Percentiles rank a stretch among this genome's conserved stretches.
These are phyloP conservation scores for Thraustochytrium sp. DNA, from an alignment of 352 stramenopile genomes.

Conservation along the genomic window DNA sequence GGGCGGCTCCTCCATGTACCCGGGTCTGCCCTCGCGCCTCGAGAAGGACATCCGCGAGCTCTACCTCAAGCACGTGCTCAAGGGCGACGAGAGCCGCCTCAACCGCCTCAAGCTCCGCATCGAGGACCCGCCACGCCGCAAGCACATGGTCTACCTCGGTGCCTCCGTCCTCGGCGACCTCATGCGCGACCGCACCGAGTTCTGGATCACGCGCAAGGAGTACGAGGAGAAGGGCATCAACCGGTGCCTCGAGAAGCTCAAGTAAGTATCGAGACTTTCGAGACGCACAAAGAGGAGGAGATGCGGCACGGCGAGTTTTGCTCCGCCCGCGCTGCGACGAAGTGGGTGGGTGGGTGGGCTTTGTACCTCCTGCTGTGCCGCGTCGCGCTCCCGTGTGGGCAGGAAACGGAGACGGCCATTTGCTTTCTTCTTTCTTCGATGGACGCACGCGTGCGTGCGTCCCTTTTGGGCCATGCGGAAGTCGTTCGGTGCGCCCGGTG, in stretches of 20 bases:
- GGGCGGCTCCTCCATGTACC: conserved; percentile 89
- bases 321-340: too few species aligned
- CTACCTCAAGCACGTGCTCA: conserved; percentile 73
- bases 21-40: conserved; percentile 80
- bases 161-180: conserved; percentile 84
- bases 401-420: too few species aligned
- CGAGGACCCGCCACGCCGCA: conserved; percentile 87
- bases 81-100: conserved; percentile 56
- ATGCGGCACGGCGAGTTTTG: too few species aligned
- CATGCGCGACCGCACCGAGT: conserved; percentile 85
- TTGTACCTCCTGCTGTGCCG: too few species aligned
- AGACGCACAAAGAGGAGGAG: not conserved
- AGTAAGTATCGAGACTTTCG: not conserved
- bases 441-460: too few species aligned
- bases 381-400: too few species aligned
- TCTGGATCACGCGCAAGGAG: conserved; percentile 88
- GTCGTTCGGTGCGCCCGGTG: too few species aligned
- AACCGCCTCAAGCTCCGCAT: conserved; percentile 89
- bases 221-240: conserved; percentile 82
- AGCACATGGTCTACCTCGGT: conserved; percentile 90
- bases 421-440: too few species aligned
- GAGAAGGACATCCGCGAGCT: conserved; percentile 82
- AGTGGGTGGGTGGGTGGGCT: too few species aligned
- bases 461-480: too few species aligned
- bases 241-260: conserved; percentile 43